Base-by-base conservation (phyloP, 352 stramenopile species). In the Achlya hypogyna region DNA sequence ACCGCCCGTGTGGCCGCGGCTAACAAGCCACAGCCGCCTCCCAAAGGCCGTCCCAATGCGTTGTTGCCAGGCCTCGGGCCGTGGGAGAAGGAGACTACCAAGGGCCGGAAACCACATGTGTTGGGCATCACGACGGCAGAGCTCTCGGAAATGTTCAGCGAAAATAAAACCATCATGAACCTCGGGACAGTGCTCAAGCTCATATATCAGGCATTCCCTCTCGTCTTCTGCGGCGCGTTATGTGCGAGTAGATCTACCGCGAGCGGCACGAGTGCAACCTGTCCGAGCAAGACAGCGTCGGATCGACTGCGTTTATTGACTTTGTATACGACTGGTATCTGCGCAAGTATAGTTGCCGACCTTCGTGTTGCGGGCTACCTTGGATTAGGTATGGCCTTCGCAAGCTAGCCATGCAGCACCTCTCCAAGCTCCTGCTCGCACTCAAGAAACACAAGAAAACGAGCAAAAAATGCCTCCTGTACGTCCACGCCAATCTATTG, bases 301-400 rank as follows among this genome's bases (percentile, higher is more conserved):
- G 81, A 3, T 79, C 81, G 28, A 92, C 88, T 74, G 78, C 84
- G 43, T 91, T 89, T 63, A 88, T 81, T 60, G 81, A 92, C 69
- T 92, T 90, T 60, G 78, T 92, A 53, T 90, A 90, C 69, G 83
- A 91, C 67, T 89, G 83, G 83, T 82, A 91, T 47, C 86, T 89
- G 35, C 81, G 83, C 53, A 91, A 91, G 74, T 88, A 75, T 75
- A 16, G 5, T 28, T 54, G 23, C 5, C 27, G 14, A 25, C 14
- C 29, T 23, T 51, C 16, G 5, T 23, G 2, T 25, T 4, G 9
- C 31, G 5, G 20, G 16, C 18, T 51, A 28, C 14, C 10, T 28
- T 20, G 8, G 35, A 10, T 29, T 49, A 81, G 75, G 47, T 86
- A 86, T 56, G 81, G 81, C 8, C 78, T 90, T 29, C 89, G 88